Evolutionary conservation across 495 filamentous ascomycete species (phyloP).

Genomic region (Paragyromitra xinjiangensis): DNA sequence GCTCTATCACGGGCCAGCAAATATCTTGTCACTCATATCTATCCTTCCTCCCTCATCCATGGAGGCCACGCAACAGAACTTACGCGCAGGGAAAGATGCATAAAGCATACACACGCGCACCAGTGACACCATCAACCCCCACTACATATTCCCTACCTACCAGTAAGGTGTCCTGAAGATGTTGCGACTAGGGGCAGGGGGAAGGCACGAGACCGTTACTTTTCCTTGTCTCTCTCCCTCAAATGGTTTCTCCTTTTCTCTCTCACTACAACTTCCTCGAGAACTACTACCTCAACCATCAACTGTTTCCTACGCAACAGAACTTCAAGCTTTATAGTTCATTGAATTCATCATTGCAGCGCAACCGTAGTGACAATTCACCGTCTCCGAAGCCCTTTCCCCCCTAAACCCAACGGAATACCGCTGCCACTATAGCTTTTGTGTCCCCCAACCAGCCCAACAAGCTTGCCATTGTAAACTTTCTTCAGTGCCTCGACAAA

Average conservation of each 20-base stretch:
- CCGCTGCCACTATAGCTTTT: constrained; percentile 19
- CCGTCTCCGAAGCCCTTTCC: not conserved
- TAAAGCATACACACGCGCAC: constrained; percentile 1
- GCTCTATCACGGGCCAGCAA: not conserved
- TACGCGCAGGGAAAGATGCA: constrained; percentile 12
- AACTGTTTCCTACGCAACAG: not conserved
- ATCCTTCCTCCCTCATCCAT: not conserved
- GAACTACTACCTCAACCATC: not conserved
- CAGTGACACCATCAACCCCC: constrained; percentile 16
- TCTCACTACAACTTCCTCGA: constrained; percentile 8
- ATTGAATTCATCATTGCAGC: constrained; percentile 24
- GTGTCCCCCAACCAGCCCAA: constrained; percentile 6
- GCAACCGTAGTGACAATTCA: constrained; percentile 26
- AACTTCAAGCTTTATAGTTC: not conserved
- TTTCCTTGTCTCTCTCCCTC: not conserved
- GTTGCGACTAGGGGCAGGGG: not conserved
- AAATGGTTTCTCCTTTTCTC: constrained; percentile 15
- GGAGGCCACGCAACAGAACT: not conserved
- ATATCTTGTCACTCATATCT: not conserved
- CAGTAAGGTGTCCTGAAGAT: constrained; percentile 24
- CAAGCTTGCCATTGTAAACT: constrained; percentile 29
- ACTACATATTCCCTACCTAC: constrained; percentile 1
- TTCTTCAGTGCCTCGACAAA: not conserved
- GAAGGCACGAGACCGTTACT: constrained; percentile 22
- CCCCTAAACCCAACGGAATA: not conserved